These are phyloP conservation scores for Zangia roseola DNA, from an alignment of 768 basidiomycete species.

Conservation along the genomic window DNA sequence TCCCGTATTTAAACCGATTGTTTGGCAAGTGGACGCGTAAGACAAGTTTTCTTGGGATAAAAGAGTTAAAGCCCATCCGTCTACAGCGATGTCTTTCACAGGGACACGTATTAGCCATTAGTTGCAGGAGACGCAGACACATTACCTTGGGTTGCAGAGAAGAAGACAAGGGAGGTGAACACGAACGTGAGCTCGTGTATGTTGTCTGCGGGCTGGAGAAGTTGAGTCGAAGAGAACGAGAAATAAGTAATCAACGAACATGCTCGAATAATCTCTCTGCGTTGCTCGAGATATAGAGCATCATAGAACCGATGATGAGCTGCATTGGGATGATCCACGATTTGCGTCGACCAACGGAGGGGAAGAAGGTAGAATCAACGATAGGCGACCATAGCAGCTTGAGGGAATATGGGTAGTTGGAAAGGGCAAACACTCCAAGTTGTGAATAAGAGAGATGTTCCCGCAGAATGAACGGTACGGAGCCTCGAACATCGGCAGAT, in stretches of 20 bases:
- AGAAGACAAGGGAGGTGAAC: conserved; percentile 88
- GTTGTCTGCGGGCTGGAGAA: conserved; percentile 72
- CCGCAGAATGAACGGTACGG: conserved; percentile 93
- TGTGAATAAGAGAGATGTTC: conserved; percentile 97
- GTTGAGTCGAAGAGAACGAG: conserved; percentile 10
- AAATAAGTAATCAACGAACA: conserved; percentile 40
- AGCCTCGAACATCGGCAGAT: conserved; percentile 51
- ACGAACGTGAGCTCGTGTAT: conserved; percentile 74
- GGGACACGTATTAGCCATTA: conserved; percentile 10
- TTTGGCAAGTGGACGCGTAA: conserved; percentile 97
- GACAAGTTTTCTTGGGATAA: conserved; percentile 93
- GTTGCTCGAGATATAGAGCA: conserved; percentile 75
- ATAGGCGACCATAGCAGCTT: conserved; percentile 98
- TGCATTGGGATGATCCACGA: conserved; percentile 99
- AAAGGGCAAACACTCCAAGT: conserved; percentile 89
- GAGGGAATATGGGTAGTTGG: conserved; percentile 93
- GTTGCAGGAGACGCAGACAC: conserved; percentile 13
- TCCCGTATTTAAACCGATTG: conserved; percentile 93
- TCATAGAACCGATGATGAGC: conserved; percentile 77
- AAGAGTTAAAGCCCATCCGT: conserved; percentile 84
- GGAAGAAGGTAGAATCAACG: conserved; percentile 86
- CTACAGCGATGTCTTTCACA: conserved; percentile 87
- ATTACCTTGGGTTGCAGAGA: conserved; percentile 96
- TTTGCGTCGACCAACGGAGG: conserved; percentile 87
- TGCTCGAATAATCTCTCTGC: conserved; percentile 76